Base-by-base conservation (phyloP, 176 grass and related monocot genomes). In the Juncus inflexus region DNA sequence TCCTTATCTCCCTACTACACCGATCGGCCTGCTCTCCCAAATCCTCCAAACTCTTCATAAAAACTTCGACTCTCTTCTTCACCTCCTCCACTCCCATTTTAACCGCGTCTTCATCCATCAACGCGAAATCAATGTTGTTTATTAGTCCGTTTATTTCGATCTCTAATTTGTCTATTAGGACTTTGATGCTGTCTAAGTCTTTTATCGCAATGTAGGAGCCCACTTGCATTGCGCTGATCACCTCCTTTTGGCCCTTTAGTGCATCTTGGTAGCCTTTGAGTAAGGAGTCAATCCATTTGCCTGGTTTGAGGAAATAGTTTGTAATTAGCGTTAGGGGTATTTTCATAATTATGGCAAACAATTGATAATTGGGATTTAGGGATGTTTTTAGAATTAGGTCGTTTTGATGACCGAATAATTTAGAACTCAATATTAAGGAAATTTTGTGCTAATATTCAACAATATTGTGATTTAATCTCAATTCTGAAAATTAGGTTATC, bases 1-100 rank as follows among this genome's bases (percentile, higher is more conserved):
- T 80, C 11, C 88, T 80, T 52, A 97, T 97, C 56, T 97, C 85
- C 11, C 94, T 90, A 74, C 88, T 97, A 75, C 92, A 91, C 56
- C 67, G 79, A 40, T 91, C 88, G 1, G 85, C 75, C 52, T 97
- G 87, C 61, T 89, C 82, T 40, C 79, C 85, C 40, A 97, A 90
- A 76, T 83, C 74, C 57, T 91, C 92, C 5, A 91, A 78, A 58
- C 88, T 97, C 64, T 89, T 86, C 84, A 86, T 89, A 69, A 97
- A 91, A 41, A 67, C 73, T 57, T 91, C 92, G 50, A 91, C 40
- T 74, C 85, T 91, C 77, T 80, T 83, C 67, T 70, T 86, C 16
- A 97, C 88, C 67, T 91, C 88, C 67, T 89, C 82, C 0, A 91
- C 75, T 15, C 81, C 88, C 39, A 97, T 67, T 66, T 65, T 88